These are phyloP conservation scores for Aspergillus versicolor DNA, from an alignment of 2,329 filamentous ascomycete genomes.

Conservation along the genomic window DNA sequence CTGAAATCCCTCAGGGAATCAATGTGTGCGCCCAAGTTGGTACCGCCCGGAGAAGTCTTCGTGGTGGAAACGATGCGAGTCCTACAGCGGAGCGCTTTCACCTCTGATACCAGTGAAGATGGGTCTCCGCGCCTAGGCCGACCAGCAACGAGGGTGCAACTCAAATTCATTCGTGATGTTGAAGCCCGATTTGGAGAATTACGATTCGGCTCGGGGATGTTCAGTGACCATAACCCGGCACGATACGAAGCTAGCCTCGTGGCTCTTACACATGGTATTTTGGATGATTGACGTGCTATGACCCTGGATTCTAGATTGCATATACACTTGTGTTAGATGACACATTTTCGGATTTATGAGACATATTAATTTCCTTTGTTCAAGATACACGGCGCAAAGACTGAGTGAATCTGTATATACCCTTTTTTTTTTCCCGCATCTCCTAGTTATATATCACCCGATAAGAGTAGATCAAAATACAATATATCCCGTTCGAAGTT, in stretches of 20 bases:
- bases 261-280: constrained; percentile 52
- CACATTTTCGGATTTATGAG: background rate
- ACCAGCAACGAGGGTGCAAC: constrained; percentile 66
- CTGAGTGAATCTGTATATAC: background rate
- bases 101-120: constrained; percentile 39
- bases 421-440: background rate
- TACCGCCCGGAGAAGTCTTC: constrained; percentile 76
- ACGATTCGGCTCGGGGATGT: constrained; percentile 69
- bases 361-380: background rate
- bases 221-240: constrained; percentile 73
- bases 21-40: constrained; percentile 68
- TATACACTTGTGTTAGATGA: background rate
- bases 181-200: constrained; percentile 69
- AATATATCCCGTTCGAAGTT: background rate
- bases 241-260: constrained; percentile 70
- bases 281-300: constrained; percentile 37
- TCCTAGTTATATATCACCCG: background rate
- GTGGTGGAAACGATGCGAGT: constrained; percentile 67
- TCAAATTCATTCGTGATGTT: constrained; percentile 71
- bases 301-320: background rate
- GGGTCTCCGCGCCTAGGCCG: constrained; percentile 54
- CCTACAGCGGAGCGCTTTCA: constrained; percentile 66
- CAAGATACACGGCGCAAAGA: background rate
- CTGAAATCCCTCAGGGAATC: constrained; percentile 65
- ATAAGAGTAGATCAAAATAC: constrained; percentile 6